These are phyloP conservation scores for Myrica gale DNA, from an alignment of 306 rosid species.

Conservation along the genomic window DNA sequence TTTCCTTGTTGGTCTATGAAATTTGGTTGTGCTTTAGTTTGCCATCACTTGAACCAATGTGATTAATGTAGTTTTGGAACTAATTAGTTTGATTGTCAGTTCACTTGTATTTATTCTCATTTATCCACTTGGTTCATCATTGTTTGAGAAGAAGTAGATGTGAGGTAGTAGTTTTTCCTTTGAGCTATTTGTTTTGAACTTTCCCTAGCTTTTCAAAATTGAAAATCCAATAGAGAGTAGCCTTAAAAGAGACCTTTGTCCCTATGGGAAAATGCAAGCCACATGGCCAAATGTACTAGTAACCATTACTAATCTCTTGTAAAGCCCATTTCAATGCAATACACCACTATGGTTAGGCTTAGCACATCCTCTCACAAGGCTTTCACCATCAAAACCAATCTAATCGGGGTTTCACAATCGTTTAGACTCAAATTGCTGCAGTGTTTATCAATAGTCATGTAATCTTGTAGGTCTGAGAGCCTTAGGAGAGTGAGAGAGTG, in stretches of 20 bases:
- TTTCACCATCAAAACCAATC: too few species aligned
- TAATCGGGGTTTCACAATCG: too few species aligned
- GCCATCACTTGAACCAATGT: neutral
- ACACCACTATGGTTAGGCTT: too few species aligned
- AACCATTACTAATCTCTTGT: neutral
- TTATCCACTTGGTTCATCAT: neutral
- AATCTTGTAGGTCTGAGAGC: too few species aligned
- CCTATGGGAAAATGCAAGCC: too few species aligned
- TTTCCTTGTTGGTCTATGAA: neutral
- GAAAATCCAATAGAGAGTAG: neutral
- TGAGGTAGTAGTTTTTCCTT: neutral
- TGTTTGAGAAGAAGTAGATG: neutral
- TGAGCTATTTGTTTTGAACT: neutral
- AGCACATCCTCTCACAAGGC: too few species aligned
- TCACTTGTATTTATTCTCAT: neutral
- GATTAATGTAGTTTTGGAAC: conserved; percentile 1
- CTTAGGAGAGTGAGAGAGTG: too few species aligned
- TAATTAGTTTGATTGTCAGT: neutral
- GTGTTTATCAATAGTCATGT: too few species aligned
- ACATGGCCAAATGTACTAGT: neutral
- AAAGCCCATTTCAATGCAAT: neutral
- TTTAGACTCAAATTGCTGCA: too few species aligned
- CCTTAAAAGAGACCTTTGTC: neutral
- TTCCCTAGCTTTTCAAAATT: neutral
- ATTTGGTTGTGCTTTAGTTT: neutral